Evolutionary conservation across 1,284 basidiomycete genomes (phyloP).

Genomic region (Xerocomus minutiporus): DNA sequence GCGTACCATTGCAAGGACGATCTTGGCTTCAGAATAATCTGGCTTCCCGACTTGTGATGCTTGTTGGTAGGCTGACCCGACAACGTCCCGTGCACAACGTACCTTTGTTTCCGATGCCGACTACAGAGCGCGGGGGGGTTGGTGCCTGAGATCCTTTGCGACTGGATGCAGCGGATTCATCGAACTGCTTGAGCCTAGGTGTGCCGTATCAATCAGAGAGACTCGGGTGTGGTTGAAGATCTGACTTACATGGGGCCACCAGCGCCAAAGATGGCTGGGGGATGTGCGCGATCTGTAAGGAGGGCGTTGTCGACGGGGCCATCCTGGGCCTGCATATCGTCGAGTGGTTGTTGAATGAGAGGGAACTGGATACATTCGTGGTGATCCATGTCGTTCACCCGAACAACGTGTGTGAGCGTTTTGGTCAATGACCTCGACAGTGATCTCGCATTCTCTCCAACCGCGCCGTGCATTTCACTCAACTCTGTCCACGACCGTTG

Average conservation of each 20-base stretch:
- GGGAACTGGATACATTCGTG: slow-evolving; percentile 16
- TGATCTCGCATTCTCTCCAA: slow-evolving; percentile 21
- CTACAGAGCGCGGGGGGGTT: slow-evolving; percentile 73
- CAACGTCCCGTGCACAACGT: slow-evolving; percentile 12
- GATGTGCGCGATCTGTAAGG: slow-evolving; percentile 16
- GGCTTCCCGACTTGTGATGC: slow-evolving; percentile 76
- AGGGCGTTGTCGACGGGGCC: slow-evolving; percentile 14
- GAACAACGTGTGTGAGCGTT: neutral
- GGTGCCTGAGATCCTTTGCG: slow-evolving; percentile 62
- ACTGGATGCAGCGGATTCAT: slow-evolving; percentile 65
- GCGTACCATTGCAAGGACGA: slow-evolving; percentile 93
- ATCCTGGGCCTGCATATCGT: slow-evolving; percentile 28
- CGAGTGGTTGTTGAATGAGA: slow-evolving; percentile 11
- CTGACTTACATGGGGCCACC: slow-evolving; percentile 31
- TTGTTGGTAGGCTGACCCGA: neutral
- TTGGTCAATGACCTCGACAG: slow-evolving; percentile 11
- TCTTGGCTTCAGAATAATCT: slow-evolving; percentile 97
- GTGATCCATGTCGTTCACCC: slow-evolving; percentile 15
- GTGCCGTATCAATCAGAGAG: slow-evolving; percentile 3
- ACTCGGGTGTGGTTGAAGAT: neutral
- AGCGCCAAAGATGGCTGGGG: slow-evolving; percentile 29
- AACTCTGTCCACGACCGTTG: slow-evolving; percentile 27
- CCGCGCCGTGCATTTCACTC: slow-evolving; percentile 30
- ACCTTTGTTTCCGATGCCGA: slow-evolving; percentile 82
- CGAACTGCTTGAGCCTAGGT: slow-evolving; percentile 71